Evolutionary conservation across 1,284 basidiomycete genomes (phyloP), one percentile per base, ranked within the genome.

Genomic region (Trametes polyzona): DNA sequence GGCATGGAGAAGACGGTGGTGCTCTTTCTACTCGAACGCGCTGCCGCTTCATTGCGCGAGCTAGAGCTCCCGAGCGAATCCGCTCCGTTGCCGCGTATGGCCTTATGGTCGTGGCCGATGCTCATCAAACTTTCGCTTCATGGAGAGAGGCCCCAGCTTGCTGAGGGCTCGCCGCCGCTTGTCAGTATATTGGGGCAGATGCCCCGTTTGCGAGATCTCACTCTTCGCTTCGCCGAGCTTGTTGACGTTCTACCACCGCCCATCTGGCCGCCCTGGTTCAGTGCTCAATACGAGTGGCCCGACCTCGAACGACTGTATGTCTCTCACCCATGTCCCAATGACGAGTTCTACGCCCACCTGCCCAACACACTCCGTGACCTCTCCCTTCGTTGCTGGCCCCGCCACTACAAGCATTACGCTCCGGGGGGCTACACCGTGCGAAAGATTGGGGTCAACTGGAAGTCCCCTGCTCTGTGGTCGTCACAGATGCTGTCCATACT

Each of bases 401-500:
- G 52, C 9, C 21, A 54, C 19, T 47, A 54, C 26, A 37, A 41
- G 8, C 46, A 47, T 42, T 17, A 41, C 30, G 24, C 21, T 4
- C 16, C 16, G 24, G 19, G 42, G 14, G n/a, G 35, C 17, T 9
- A 40, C 17, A 12, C 7, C 23, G 29, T 35, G 23, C 14, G 26
- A n/a, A 7, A 33, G 5, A 39, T 12, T 5, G 37, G 16, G 3
- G n/a, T 48, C 10, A 19, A 29, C 4, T 55, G 52, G 52, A 9
- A n/a, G 2, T 41, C 44, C 3, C 46, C 46, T 1, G 10, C 43
- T 11, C 39, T 48, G n/a, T 16, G 6, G 2, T 35, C 39, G 9
- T 41, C 52, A 6, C 46, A 41, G 21, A 55, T 48, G 46, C 19
- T 55, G 9, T 10, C 7, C n/a, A 35, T 55, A 9, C 46, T 55